Evolutionary conservation across 768 basidiomycete species (phyloP), one percentile per base, ranked within the genome.

Genomic region (Boletus rubescentipes): DNA sequence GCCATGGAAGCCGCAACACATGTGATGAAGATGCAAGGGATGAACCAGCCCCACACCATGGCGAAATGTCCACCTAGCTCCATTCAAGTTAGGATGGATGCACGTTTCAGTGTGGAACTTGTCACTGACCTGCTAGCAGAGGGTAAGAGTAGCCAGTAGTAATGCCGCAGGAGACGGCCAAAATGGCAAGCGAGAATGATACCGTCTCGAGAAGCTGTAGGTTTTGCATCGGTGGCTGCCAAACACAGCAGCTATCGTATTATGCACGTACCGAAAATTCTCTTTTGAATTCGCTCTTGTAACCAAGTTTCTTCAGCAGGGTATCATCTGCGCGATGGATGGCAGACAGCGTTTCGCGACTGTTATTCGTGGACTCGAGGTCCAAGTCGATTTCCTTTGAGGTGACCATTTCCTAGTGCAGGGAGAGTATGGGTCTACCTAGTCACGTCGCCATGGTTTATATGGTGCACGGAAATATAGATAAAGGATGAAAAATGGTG

Each of bases 281-380:
- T 15, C 64, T 49, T 35, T 56, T 62, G 20, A 66, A 65, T 32
- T 65, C 61, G 52, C 64, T 65, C 56, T 66, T 65, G 52, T 65
- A 65, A 10, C 64, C 64, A 18, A 65, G 64, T 39, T 65, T 66
- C 23, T 49, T 32, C 15, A 65, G 46, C 3, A 65, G 40, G 6
- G 52, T 39, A 31, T 65, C 51, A 9, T 65, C 64, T 5, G 62
- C 49, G 18, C 15, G 51, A 39, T 66, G 64, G 26, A 61, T 35
- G 3, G 37, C 18, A 31, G 55, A 41, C n/a, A 54, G 14, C 16
- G 35, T 55, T 16, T 45, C 59, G 20, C 29, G 43, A 35, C 31
- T 39, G 51, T 46, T 31, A 32, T 56, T 16, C 18, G 35, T 8
- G 34, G 40, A 51, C 51, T 57, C 49, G 29, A 41, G 18, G 20